Base-by-base conservation (phyloP, 768 basidiomycete genomes). In the Leccinellum luteum region DNA sequence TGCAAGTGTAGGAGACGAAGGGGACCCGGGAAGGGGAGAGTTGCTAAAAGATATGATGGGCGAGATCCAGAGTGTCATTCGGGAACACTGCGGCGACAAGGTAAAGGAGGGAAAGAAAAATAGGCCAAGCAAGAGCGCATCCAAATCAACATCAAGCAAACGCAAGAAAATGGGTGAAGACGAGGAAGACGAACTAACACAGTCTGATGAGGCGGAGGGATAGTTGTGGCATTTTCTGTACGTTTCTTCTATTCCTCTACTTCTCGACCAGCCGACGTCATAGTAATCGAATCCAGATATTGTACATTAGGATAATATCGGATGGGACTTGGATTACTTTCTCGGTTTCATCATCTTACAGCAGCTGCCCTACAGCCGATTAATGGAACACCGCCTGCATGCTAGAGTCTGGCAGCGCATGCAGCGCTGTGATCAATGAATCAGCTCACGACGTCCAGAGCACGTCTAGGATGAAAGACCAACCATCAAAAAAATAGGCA, bases 401-500 rank as follows among this genome's bases (percentile, higher is more conserved):
- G 32, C 66, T 1, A 72, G 44, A 21, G 51, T 30, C 55, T 72
- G 70, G 48, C 68, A 70, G 31, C 48, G 19, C 1, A 12, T 35
- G 44, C 70, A 72, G 6, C 68, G 58, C 69, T 70, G 28, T 7
- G n/a, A 41, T 12, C 52, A 19, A 51, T 9, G 6, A 25, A 56
- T 67, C 43, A 55, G 53, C 12, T 28, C 8, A 15, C 9, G 1
- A 1, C 5, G n/a, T 30, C 1, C 15, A 10, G 14, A 4, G 15
- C 3, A 50, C 2, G 30, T 32, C 17, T 8, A 28, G n/a, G n/a
- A 25, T 2, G 19, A 28, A 25, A 12, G 13, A 64, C 80, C 59
- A 56, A 85, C 85, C 74, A 81, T 68, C 48, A 86, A 65, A 66
- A 67, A 87, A 2, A 66, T 17, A 1, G 64, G 69, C 30, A 85